These are phyloP conservation scores for Pseudotsuga menziesii DNA, from an alignment of 75 land plant species.

Conservation along the genomic window DNA sequence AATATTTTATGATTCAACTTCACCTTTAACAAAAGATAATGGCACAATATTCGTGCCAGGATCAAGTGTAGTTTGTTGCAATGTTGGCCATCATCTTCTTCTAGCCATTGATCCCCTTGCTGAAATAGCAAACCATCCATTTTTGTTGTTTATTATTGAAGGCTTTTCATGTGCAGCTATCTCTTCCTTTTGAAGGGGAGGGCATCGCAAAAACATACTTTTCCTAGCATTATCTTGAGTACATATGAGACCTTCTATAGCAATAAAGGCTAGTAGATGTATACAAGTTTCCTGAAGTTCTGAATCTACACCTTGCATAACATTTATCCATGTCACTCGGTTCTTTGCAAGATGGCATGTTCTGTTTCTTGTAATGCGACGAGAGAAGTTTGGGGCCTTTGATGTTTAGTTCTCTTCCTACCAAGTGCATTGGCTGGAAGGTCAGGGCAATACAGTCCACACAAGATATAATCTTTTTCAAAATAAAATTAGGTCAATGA, in stretches of 20 bases:
- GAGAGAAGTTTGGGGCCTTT: slow-evolving; percentile 48
- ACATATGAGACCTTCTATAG: slow-evolving; percentile 31
- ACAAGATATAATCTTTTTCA: slow-evolving; percentile 44
- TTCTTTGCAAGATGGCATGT: slow-evolving; percentile 58
- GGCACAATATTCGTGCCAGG: too few relatives aligned
- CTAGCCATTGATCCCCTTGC: too few relatives aligned
- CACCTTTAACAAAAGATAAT: too few relatives aligned
- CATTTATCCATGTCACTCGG: slow-evolving; percentile 43
- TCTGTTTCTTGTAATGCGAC: slow-evolving; percentile 54
- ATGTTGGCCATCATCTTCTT: too few relatives aligned
- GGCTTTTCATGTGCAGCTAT: too few relatives aligned
- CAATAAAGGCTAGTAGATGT: slow-evolving; percentile 83
- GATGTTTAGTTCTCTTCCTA: slow-evolving; percentile 36
- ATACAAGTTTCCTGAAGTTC: slow-evolving; percentile 61
- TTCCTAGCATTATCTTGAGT: too few relatives aligned
- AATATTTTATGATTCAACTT: too few relatives aligned
- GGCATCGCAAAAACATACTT: too few relatives aligned
- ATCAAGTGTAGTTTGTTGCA: too few relatives aligned
- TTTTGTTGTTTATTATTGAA: too few relatives aligned
- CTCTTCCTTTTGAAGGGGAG: too few relatives aligned
- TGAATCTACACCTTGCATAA: slow-evolving; percentile 46
- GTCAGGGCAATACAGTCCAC: slow-evolving; percentile 56
- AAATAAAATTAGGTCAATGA: slow-evolving; percentile 38
- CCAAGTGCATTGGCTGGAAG: slow-evolving; percentile 40
- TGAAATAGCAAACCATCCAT: too few relatives aligned